Base-by-base conservation (phyloP, 257 asterid genomes). In the Paulownia fortunei region DNA sequence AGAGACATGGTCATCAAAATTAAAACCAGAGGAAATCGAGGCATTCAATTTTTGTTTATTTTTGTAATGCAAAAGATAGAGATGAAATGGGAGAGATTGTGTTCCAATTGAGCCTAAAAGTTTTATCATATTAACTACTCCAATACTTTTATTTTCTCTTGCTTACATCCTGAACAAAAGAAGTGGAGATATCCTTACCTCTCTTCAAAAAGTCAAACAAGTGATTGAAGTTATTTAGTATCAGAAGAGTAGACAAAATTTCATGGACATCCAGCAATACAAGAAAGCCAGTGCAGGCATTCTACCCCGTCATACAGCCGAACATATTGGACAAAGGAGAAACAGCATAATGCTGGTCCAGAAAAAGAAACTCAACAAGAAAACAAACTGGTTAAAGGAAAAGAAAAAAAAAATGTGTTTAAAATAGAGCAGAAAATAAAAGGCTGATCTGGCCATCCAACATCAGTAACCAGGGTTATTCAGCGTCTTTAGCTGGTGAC, bases 1-100 rank as follows among this genome's bases (percentile, higher is more conserved):
- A 72, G 63, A 47, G 52, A 23, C 55, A 60, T 23, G 65, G 64
- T 39, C 63, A 73, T 41, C 30, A 19, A 73, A 7, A 12, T 41
- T n/a, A 9, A 46, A 64, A 49, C 63, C n/a, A 52, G 62, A 64
- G 6, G 11, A 79, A 41, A 24, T 5, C 8, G 11, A 77, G 32
- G 27, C 8, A 24, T 24, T 24, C 47, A 3, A 2, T 67, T 56
- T 67, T 26, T 58, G n/a, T 37, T 54, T n/a, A 36, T 67, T 21
- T 56, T 32, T 19, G 11, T 39, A 24, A 26, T n/a, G 0, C 6
- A 70, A 26, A 63, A 56, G 39, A 67, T 42, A 27, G 61, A 55
- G 0, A 46, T 37, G 19, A 54, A 8, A 49, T 24, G 75, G 72
- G 11, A 39, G 30, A 16, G 8, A 47, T 30, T 13, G 54, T 41